Conservation (phyloP, 768 basidiomycete species). For the Amanita rubescens region DNA sequence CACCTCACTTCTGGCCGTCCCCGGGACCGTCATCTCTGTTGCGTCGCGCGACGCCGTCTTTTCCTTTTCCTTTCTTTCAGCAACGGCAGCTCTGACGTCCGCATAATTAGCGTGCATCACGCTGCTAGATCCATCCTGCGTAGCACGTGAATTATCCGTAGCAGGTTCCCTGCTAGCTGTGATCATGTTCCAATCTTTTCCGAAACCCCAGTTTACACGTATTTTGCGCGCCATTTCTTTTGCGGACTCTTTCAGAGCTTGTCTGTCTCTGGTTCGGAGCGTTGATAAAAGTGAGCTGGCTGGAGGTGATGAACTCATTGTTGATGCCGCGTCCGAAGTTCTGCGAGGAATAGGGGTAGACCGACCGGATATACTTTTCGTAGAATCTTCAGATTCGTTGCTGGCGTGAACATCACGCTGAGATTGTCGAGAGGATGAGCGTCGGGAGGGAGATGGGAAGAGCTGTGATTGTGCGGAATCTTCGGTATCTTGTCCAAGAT, state of each 20-base stretch:
- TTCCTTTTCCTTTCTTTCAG: slow-evolving; percentile 50
- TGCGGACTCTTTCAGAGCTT: slow-evolving; percentile 76
- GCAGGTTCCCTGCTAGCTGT: slow-evolving; percentile 8
- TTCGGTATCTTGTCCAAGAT: slow-evolving; percentile 6
- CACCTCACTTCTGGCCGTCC: neutral
- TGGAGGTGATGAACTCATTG: slow-evolving; percentile 31
- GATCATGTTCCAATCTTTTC: slow-evolving; percentile 38
- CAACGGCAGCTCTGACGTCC: slow-evolving; percentile 71
- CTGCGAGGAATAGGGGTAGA: slow-evolving; percentile 27
- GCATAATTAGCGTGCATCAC: slow-evolving; percentile 56
- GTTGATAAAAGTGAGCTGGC: slow-evolving; percentile 55
- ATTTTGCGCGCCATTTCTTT: slow-evolving; percentile 90
- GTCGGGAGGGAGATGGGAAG: slow-evolving; percentile 20
- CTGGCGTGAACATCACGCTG: slow-evolving; percentile 22
- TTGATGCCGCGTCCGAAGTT: slow-evolving; percentile 21
- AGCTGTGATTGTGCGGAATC: slow-evolving; percentile 4
- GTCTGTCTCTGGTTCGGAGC: slow-evolving; percentile 80
- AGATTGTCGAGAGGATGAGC: slow-evolving; percentile 42
- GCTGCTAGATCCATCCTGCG: slow-evolving; percentile 23
- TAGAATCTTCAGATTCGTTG: neutral
- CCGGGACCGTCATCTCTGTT: slow-evolving; percentile 9
- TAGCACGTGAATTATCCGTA: slow-evolving; percentile 16
- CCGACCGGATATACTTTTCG: neutral
- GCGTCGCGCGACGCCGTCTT: slow-evolving; percentile 11
- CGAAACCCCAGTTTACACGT: slow-evolving; percentile 76